phyloP scores from a whole-genome alignment of 2,329 filamentous ascomycete genomes.

The Aspergillus sp. region DNA sequence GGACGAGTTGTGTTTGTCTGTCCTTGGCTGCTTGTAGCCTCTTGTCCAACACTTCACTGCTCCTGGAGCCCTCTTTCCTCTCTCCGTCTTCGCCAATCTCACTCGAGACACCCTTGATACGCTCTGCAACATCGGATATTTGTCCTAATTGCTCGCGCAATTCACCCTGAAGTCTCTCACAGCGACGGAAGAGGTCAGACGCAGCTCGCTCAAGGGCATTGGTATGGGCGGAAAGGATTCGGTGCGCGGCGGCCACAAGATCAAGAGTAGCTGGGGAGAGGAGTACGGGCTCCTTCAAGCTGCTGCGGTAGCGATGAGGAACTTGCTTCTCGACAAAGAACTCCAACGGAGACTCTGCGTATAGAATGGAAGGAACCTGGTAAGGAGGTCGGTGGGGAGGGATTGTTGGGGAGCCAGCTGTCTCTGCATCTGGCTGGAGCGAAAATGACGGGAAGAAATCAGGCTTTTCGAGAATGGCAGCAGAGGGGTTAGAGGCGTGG shows the following conservation, averaged over 20 bases:
- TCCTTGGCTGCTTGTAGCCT: conserved; percentile 47
- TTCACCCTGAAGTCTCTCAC: conserved; percentile 53
- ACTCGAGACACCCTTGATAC: conserved; percentile 48
- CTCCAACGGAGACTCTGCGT: conserved; percentile 42
- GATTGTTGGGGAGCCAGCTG: conserved; percentile 30
- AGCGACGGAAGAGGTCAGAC: conserved; percentile 58
- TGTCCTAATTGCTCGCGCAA: conserved; percentile 53
- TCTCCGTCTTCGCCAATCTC: conserved; percentile 43
- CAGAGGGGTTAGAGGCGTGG: conserved; percentile 53
- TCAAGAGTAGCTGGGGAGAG: conserved; percentile 55
- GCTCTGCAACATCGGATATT: conserved; percentile 50
- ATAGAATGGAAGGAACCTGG: conserved; percentile 47
- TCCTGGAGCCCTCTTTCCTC: conserved; percentile 36
- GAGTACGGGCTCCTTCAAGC: conserved; percentile 51
- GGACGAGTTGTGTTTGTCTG: conserved; percentile 45
- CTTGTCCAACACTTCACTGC: conserved; percentile 42
- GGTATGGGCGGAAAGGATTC: conserved; percentile 52
- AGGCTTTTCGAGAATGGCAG: conserved; percentile 57
- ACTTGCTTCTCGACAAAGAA: conserved; percentile 49
- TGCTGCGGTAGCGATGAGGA: conserved; percentile 46
- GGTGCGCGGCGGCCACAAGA: conserved; percentile 52
- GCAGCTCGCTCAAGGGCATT: conserved; percentile 52
- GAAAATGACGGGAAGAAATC: conserved; percentile 36
- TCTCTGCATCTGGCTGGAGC: conserved; percentile 30
- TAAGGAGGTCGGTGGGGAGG: conserved; percentile 48